Conservation (phyloP, 768 basidiomycete species). For the Tylopilus felleus region DNA sequence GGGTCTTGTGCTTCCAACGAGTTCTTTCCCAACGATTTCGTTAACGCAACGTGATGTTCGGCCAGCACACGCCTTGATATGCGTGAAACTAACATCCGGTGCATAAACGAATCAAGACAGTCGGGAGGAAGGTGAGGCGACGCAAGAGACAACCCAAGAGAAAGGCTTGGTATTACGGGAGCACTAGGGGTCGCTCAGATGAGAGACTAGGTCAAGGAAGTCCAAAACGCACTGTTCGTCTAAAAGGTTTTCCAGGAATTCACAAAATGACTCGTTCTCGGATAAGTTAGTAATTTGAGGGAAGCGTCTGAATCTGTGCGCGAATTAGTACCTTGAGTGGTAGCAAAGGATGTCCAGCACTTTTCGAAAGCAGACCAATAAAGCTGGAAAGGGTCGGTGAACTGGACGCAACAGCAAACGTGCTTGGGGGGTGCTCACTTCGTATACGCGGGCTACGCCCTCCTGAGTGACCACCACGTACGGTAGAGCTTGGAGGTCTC, state of each 20-base stretch:
- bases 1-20: conserved; percentile 42
- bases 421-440: conserved; percentile 45
- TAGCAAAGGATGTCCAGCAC: conserved; percentile 36
- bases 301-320: conserved; percentile 63
- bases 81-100: conserved; percentile 85
- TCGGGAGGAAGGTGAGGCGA: conserved; percentile 78
- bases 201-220: not conserved
- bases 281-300: conserved; percentile 66
- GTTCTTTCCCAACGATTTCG: conserved; percentile 46
- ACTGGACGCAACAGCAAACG: not conserved
- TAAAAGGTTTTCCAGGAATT: conserved; percentile 60
- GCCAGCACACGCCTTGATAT: conserved; percentile 87
- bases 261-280: conserved; percentile 80
- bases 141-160: conserved; percentile 80
- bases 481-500: conserved; percentile 83
- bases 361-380: conserved; percentile 88
- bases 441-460: conserved; percentile 77
- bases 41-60: conserved; percentile 85
- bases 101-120: conserved; percentile 81
- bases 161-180: conserved; percentile 74
- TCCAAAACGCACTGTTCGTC: conserved; percentile 64
- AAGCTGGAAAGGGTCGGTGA: conserved; percentile 42
- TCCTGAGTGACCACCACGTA: conserved; percentile 87
- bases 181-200: conserved; percentile 44
- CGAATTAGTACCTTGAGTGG: conserved; percentile 6